Conservation (phyloP, 2,329 filamentous ascomycete species). For the Cercospora brassicicola region DNA sequence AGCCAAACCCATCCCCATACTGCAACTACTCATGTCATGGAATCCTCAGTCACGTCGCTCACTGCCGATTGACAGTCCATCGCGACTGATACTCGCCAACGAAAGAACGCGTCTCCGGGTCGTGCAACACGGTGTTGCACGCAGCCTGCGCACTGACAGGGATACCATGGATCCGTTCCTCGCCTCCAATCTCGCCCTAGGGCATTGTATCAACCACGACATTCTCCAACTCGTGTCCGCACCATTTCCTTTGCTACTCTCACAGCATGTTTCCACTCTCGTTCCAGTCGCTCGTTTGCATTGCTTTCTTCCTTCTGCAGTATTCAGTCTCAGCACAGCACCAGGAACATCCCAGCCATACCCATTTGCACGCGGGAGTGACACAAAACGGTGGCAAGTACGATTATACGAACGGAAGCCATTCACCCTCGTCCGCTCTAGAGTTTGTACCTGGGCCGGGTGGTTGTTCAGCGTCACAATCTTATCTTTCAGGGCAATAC, state of each 20-base stretch:
- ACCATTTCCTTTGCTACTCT: not conserved
- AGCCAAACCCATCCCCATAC: not conserved
- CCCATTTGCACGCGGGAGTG: not conserved
- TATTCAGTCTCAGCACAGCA: not conserved
- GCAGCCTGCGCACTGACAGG: not conserved
- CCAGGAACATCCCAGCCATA: not conserved
- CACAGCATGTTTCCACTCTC: not conserved
- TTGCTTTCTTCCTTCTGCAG: not conserved
- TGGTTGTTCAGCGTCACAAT: not conserved
- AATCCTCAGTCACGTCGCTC: not conserved
- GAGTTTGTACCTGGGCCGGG: not conserved
- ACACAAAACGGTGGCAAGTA: not conserved
- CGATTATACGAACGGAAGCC: not conserved
- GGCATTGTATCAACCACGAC: not conserved
- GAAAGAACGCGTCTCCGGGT: not conserved
- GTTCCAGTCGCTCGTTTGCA: slow-evolving; percentile 15
- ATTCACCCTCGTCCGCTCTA: not conserved
- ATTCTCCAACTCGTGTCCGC: not conserved
- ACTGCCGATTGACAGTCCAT: not conserved
- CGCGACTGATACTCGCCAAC: not conserved
- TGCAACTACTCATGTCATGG: not conserved
- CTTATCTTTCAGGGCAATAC: slow-evolving; percentile 47
- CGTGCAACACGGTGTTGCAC: not conserved
- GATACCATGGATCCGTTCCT: not conserved
- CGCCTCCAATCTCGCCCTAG: not conserved